Conservation (phyloP, 768 basidiomycete species). For the Suillus subaureus region DNA sequence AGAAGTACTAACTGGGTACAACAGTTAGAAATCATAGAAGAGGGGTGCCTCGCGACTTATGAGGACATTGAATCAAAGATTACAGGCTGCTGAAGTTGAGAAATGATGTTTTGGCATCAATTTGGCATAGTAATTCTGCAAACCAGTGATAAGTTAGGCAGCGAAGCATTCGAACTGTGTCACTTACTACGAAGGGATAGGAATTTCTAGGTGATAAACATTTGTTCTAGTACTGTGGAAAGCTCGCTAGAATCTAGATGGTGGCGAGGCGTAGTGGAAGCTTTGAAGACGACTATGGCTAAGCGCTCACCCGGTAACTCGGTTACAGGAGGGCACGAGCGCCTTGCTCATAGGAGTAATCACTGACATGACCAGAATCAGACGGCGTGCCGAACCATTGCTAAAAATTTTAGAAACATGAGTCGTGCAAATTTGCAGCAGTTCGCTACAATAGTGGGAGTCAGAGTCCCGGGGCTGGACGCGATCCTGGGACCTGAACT, state of each 20-base stretch:
- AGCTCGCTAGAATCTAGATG: neutral
- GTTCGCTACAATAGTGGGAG: neutral
- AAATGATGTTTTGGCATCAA: neutral
- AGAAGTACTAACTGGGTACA: neutral
- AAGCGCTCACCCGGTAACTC: neutral
- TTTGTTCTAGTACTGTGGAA: neutral
- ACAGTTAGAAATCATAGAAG: neutral
- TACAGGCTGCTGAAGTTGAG: neutral
- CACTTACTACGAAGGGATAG: neutral
- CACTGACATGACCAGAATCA: too few species aligned
- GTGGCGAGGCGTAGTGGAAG: neutral
- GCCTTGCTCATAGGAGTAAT: neutral
- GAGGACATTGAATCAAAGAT: neutral
- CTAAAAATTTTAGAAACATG: neutral
- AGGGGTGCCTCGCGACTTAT: neutral
- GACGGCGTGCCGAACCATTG: neutral
- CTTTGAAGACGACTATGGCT: neutral
- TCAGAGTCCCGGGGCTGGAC: too few species aligned
- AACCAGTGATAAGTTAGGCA: neutral
- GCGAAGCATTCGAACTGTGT: neutral
- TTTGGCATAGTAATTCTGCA: neutral
- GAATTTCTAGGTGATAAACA: neutral
- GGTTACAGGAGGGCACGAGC: neutral
- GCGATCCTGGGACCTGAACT: too few species aligned
- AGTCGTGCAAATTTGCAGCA: neutral